These are phyloP conservation scores for Metschnikowia picachoensis DNA, from an alignment of 805 yeast species.

Conservation along the genomic window DNA sequence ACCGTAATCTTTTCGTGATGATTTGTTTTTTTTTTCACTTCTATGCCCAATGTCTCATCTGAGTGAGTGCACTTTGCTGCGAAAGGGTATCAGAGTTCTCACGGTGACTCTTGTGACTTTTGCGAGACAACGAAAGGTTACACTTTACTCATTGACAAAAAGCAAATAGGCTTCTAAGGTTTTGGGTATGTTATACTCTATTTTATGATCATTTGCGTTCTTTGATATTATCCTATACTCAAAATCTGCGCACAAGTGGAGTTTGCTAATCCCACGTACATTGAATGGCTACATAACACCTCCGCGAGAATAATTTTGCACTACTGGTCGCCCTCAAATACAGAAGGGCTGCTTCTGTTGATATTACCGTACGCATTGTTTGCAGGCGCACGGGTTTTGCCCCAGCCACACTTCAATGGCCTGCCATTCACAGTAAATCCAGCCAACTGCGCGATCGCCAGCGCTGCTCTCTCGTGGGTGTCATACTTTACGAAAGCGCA, in stretches of 20 bases:
- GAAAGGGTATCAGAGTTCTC: too few relatives aligned
- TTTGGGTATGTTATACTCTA: too few relatives aligned
- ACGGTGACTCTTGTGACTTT: too few relatives aligned
- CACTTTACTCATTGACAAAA: too few relatives aligned
- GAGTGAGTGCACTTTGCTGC: conserved; percentile 4
- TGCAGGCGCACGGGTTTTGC: conserved; percentile 46
- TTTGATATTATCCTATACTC: too few relatives aligned
- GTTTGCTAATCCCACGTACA: too few relatives aligned
- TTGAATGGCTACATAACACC: not conserved
- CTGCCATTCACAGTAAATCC: conserved; percentile 75
- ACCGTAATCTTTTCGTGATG: not conserved
- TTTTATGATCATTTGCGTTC: too few relatives aligned
- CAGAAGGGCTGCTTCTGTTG: conserved; percentile 1
- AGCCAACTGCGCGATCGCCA: conserved; percentile 74
- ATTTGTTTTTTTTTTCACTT: conserved; percentile 5
- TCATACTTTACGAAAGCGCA: conserved; percentile 89
- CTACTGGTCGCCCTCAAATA: not conserved
- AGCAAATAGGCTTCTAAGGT: too few relatives aligned
- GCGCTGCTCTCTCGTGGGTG: conserved; percentile 83
- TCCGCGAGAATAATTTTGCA: not conserved
- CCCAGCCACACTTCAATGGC: conserved; percentile 84
- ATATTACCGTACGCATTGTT: not conserved
- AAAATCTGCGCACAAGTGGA: too few relatives aligned
- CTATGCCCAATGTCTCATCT: conserved; percentile 3
- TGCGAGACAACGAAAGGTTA: too few relatives aligned